phyloP scores from a whole-genome alignment of 345 rosid species.

The Brassica juncea region DNA sequence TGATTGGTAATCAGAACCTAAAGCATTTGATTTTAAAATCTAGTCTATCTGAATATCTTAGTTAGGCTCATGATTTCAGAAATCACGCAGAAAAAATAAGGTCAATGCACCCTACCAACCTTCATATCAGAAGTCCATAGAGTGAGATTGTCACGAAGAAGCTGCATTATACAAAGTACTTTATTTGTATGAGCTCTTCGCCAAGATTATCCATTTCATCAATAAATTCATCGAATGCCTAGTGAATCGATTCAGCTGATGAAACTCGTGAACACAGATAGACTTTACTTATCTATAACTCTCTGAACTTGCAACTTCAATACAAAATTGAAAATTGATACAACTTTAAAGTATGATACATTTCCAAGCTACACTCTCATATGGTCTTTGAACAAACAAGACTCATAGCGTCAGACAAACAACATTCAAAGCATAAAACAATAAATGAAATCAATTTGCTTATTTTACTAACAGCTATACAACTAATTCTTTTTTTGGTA shows the following conservation, averaged over 20 bases:
- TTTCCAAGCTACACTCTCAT: too few relatives aligned
- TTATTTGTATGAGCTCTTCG: conserved; percentile 91
- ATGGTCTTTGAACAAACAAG: too few relatives aligned
- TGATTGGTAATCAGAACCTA: not conserved
- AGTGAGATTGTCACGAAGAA: conserved; percentile 94
- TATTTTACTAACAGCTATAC: too few relatives aligned
- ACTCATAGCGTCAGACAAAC: too few relatives aligned
- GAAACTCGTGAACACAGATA: conserved; percentile 1
- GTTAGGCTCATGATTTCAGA: not conserved
- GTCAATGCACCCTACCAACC: conserved; percentile 56
- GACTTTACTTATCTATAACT: too few relatives aligned
- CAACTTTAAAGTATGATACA: too few relatives aligned
- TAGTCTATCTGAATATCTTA: not conserved
- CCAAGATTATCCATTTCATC: conserved; percentile 93
- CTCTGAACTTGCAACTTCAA: too few relatives aligned
- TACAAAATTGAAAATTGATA: too few relatives aligned
- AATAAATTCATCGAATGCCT: conserved; percentile 94
- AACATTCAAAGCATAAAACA: too few relatives aligned
- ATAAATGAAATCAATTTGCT: too few relatives aligned
- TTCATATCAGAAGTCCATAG: conserved; percentile 97
- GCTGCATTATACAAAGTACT: conserved; percentile 96
- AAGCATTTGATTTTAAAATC: not conserved
- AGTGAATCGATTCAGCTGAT: not conserved
- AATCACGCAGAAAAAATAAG: not conserved
- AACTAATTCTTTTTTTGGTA: too few relatives aligned